phyloP scores from a whole-genome alignment of 164 flowering plant species.

The Vitis riparia region DNA sequence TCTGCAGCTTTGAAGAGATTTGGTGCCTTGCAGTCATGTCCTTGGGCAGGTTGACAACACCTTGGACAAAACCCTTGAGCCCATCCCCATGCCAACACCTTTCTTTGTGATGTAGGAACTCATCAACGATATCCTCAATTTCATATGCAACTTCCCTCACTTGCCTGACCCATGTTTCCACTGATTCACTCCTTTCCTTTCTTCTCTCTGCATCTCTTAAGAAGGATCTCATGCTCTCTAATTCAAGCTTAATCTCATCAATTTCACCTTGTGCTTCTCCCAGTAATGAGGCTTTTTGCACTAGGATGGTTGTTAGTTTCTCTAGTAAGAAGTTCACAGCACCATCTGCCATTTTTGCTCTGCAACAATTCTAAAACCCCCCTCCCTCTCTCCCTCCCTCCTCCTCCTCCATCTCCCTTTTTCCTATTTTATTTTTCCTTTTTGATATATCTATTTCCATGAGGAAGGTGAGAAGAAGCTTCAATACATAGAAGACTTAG shows the following conservation, averaged over 20 bases:
- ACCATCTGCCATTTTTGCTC: slow-evolving; percentile 29
- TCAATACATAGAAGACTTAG: neutral
- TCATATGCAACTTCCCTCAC: slow-evolving; percentile 35
- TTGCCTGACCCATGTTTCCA: slow-evolving; percentile 39
- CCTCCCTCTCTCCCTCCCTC: neutral
- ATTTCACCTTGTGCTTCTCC: slow-evolving; percentile 22
- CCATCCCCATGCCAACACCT: neutral
- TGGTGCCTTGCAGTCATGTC: slow-evolving; percentile 12
- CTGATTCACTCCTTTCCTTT: slow-evolving; percentile 19
- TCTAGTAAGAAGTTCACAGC: slow-evolving; percentile 35
- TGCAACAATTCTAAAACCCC: neutral
- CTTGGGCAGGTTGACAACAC: slow-evolving; percentile 16
- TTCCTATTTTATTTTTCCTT: neutral
- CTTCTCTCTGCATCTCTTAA: slow-evolving; percentile 38
- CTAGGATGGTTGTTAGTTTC: slow-evolving; percentile 24
- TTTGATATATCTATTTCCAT: neutral
- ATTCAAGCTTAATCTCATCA: slow-evolving; percentile 32
- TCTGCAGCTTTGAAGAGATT: slow-evolving; percentile 24
- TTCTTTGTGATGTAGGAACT: slow-evolving; percentile 22
- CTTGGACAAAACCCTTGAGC: slow-evolving; percentile 13
- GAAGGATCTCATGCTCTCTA: slow-evolving; percentile 36
- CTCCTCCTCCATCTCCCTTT: too few species aligned
- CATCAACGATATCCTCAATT: slow-evolving; percentile 33
- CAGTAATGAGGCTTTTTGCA: slow-evolving; percentile 15
- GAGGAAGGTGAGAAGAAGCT: slow-evolving; percentile 2